Percentiles rank a stretch among this genome's conserved stretches.
These are phyloP conservation scores for Ganoderma boninense DNA, from an alignment of 1,284 basidiomycete genomes.

Conservation along the genomic window DNA sequence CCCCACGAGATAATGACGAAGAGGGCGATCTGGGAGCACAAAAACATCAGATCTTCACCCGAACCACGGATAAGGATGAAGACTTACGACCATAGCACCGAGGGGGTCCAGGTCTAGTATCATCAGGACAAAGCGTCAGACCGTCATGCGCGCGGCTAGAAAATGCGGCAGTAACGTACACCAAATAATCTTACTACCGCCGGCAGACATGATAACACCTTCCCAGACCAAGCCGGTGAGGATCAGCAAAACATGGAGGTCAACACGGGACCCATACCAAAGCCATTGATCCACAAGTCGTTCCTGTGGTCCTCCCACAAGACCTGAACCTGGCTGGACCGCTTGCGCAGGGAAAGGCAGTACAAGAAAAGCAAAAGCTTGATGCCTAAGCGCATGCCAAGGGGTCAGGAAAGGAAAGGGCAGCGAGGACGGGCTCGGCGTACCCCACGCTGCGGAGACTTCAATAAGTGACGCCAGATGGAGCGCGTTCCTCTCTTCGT, in stretches of 20 bases:
- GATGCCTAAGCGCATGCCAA: conserved; percentile 57
- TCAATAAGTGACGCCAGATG: conserved; percentile 87
- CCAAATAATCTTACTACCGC: conserved; percentile 88
- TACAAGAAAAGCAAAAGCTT: conserved; percentile 91
- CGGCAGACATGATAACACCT: conserved; percentile 91
- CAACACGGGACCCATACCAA: conserved; percentile 52
- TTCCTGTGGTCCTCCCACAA: conserved; percentile 97
- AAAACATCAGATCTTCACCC: neutral
- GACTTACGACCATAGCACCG: conserved; percentile 78
- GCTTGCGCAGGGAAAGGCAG: conserved; percentile 80
- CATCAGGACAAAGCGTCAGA: neutral
- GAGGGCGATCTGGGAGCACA: conserved; percentile 67
- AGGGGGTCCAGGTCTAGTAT: conserved; percentile 78
- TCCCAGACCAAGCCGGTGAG: conserved; percentile 31
- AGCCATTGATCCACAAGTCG: conserved; percentile 85
- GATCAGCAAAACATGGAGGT: neutral
- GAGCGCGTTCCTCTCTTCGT: conserved; percentile 67
- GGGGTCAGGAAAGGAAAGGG: conserved; percentile 12
- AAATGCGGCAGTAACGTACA: conserved; percentile 54
- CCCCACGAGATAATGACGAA: conserved; percentile 86
- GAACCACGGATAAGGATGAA: neutral
- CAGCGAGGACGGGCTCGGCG: conserved; percentile 1
- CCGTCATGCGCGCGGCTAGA: neutral
- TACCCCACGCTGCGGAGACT: conserved; percentile 85
- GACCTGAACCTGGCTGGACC: conserved; percentile 90